A percentile compares a stretch with the other conserved stretches of the same genome.
phyloP scores from a whole-genome alignment of 768 basidiomycete species.

The Kwoniella dendrophila region DNA sequence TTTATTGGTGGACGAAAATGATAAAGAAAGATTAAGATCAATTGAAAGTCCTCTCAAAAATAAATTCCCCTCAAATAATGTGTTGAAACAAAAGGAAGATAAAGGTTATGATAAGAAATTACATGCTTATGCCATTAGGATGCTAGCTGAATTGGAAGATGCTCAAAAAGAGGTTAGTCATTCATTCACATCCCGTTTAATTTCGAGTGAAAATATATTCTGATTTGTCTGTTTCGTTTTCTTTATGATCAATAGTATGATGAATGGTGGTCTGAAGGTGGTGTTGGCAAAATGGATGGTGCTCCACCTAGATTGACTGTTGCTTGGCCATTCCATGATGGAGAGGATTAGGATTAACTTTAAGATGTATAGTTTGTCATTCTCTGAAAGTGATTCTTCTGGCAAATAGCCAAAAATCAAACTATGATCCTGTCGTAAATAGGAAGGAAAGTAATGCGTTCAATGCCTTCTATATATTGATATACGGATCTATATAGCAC shows the following conservation, averaged over 20 bases:
- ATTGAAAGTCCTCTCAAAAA: constrained; percentile 6
- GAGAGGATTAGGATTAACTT: constrained; percentile 45
- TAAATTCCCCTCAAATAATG: too few relatives aligned
- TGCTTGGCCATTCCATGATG: constrained; percentile 56
- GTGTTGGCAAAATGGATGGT: constrained; percentile 51
- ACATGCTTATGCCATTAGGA: constrained; percentile 55
- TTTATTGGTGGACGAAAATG: constrained; percentile 14
- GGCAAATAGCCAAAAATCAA: too few relatives aligned
- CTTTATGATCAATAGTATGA: constrained; percentile 42
- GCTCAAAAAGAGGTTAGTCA: constrained; percentile 54
- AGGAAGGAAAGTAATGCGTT: too few relatives aligned
- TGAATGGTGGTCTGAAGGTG: constrained; percentile 55
- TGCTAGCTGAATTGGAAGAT: constrained; percentile 55
- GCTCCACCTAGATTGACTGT: constrained; percentile 54
- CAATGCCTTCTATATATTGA: too few relatives aligned
- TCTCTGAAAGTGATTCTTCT: too few relatives aligned
- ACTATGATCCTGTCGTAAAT: too few relatives aligned
- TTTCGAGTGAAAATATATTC: background rate
- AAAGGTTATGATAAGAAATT: constrained; percentile 49
- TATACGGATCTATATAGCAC: too few relatives aligned
- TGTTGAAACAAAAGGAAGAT: constrained; percentile 19
- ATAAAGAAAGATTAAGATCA: constrained; percentile 7
- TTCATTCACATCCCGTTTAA: background rate
- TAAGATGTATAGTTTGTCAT: background rate
- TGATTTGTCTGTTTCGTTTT: constrained; percentile 1